Base-by-base conservation (phyloP, 441 rosid genomes). In the Lepidium campestre region DNA sequence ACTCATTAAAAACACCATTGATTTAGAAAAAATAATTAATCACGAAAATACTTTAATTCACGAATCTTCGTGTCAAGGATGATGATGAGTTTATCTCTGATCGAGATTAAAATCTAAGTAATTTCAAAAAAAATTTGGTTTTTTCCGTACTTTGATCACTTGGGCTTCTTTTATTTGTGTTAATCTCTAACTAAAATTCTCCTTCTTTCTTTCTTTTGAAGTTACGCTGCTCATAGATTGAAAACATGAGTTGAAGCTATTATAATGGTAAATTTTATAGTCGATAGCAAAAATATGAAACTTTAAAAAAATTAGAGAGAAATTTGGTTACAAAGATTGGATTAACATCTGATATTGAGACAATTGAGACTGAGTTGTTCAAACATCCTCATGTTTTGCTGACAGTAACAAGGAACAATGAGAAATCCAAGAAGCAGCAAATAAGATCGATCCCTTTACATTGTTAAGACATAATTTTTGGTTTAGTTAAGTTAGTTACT, bases 91-190 rank as follows among this genome's bases (percentile, higher is more conserved):
- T 83, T 39, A 12, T 78, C 42, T 63, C 72, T 31, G 91, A 86
- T 76, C 96, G 88, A 85, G 98, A 77, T 68, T 92, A 78, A 86
- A 88, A 79, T 81, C 86, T 13, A 78, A 82, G 96, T 90, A 79
- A 18, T 5, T 27, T 8, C n/a, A 31, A 41, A 17, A n/a, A n/a
- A n/a, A n/a, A n/a, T n/a, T n/a, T n/a, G n/a, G n/a, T 1, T 4
- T 9, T 8, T 2, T n/a, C 3, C 1, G 1, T 6, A 52, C 34
- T 35, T 9, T 39, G 46, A 52, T 59, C 1, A 29, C 17, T 1
- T 73, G 10, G 5, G 8, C 37, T 56, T 23, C 41, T 0, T 1
- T 3, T 17, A 29, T 4, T 54, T 40, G 17, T 15, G 8, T 19
- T 8, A 20, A 17, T 25, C 0, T 48, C 5, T 53, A 52, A 15